These are phyloP conservation scores for Nannochloris sp. DNA, from an alignment of 139 green algal genomes.

Conservation along the genomic window DNA sequence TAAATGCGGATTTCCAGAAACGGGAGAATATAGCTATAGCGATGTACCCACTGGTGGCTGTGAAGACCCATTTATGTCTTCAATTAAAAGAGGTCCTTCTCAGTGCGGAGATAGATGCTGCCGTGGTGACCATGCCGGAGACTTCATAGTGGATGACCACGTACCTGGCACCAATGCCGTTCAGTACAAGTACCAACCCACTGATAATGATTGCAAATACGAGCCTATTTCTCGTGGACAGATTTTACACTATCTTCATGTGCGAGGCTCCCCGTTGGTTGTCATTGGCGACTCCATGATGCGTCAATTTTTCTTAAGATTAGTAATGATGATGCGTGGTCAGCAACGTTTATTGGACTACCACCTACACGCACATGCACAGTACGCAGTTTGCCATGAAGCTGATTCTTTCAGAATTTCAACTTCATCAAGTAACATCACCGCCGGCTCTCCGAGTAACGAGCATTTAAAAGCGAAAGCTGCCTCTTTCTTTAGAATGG, in stretches of 20 bases:
- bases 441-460: neutral
- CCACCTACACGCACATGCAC: slow-evolving; percentile 11
- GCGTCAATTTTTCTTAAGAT: slow-evolving; percentile 13
- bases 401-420: slow-evolving; percentile 18
- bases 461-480: slow-evolving; percentile 5
- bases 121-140: neutral
- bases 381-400: slow-evolving; percentile 10
- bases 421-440: neutral
- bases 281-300: slow-evolving; percentile 21
- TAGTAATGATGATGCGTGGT: slow-evolving; percentile 18
- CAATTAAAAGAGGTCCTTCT: neutral
- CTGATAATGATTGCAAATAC: slow-evolving; percentile 2
- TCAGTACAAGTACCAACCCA: slow-evolving; percentile 1
- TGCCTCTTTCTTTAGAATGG: slow-evolving; percentile 10
- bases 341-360: slow-evolving; percentile 10
- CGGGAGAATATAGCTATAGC: neutral
- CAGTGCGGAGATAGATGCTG: slow-evolving; percentile 2
- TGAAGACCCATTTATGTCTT: slow-evolving; percentile 7
- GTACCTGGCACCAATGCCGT: neutral
- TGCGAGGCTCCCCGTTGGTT: neutral
- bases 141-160: neutral
- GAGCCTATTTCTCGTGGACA: neutral
- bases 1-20: slow-evolving; percentile 2
- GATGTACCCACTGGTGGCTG: neutral
- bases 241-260: slow-evolving; percentile 11